A percentile compares a stretch with the other conserved stretches of the same genome.
Conservation (phyloP, 768 basidiomycete species). For the Mycena albidolilacea region DNA sequence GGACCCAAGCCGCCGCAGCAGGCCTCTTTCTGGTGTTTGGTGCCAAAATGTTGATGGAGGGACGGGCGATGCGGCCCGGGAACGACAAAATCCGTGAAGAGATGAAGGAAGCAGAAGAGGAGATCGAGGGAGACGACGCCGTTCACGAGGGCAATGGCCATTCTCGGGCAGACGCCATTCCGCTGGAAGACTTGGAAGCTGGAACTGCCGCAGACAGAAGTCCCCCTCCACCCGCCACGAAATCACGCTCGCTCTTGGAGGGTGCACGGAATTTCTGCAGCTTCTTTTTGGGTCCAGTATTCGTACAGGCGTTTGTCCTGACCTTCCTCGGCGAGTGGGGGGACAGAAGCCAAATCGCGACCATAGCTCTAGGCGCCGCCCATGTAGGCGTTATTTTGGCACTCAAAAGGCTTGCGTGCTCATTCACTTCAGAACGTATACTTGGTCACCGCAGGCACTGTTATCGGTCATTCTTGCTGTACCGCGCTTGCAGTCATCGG, state of each 20-base stretch:
- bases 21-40: conserved; percentile 94
- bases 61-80: conserved; percentile 81
- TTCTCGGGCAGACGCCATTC: conserved; percentile 61
- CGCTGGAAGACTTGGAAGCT: conserved; percentile 82
- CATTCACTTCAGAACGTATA: conserved; percentile 81
- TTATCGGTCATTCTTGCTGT: conserved; percentile 90
- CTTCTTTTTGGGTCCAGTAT: conserved; percentile 90
- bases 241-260: conserved; percentile 57
- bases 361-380: conserved; percentile 94
- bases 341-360: conserved; percentile 96
- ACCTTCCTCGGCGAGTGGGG: conserved; percentile 99
- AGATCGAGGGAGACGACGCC: conserved; percentile 88
- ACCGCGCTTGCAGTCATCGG: conserved; percentile 94
- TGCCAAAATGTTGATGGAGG: conserved; percentile 90
- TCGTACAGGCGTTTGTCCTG: conserved; percentile 94
- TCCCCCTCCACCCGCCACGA: conserved; percentile 39
- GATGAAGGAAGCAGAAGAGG: conserved; percentile 96
- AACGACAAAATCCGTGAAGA: conserved; percentile 92
- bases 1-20: conserved; percentile 82
- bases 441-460: conserved; percentile 90
- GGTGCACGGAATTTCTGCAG: conserved; percentile 88
- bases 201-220: conserved; percentile 37
- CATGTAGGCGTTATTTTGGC: conserved; percentile 75
- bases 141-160: conserved; percentile 54
- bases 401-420: conserved; percentile 3